Base-by-base conservation (phyloP, 2,329 filamentous ascomycete genomes). In the Colletotrichum navitas region DNA sequence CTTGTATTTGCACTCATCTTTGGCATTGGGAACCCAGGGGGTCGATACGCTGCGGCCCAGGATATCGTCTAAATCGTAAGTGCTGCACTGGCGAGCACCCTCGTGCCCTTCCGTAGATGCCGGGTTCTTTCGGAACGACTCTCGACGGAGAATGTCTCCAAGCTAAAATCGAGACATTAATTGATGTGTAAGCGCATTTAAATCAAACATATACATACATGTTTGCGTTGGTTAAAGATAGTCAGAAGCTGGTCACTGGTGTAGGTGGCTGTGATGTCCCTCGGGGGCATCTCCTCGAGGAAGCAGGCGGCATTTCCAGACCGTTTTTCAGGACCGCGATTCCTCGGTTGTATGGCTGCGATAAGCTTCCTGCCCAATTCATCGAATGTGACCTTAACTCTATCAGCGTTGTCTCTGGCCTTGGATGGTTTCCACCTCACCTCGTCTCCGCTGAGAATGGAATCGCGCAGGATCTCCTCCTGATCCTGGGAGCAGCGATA, bases 401-500 rank as follows among this genome's bases (percentile, higher is more conserved):
- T 59, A 26, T 75, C 36, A 76, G 72, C 75, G 74, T 36, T 16
- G 34, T 64, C 18, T 29, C n/a, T 51, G 51, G 45, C 77, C 58
- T 63, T 43, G 29, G 52, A 58, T 39, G 52, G 75, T 73, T 26
- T 70, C 1, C 47, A 66, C 63, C 71, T 76, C 74, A 71, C 77
- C 73, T 66, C 76, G 49, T 62, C 64, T 81, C 81, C 32, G 80
- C 78, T 56, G 41, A 36, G 32, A 11, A 80, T 78, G 58, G 81
- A 75, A 60, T 83, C 81, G 55, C 78, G 74, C 29, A 74, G 77
- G 69, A 78, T 72, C 29, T 77, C 77, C 39, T 88, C 84, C 14
- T 82, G 83, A 75, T 94, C 92, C 78, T 93, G 89, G 16, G 86
- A 88, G 79, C 94, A 96, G 71, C 87, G 85, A 79, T 93, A 96